Evolutionary conservation across 2,329 filamentous ascomycete genomes (phyloP).

Genomic region (Verticillium longisporum): DNA sequence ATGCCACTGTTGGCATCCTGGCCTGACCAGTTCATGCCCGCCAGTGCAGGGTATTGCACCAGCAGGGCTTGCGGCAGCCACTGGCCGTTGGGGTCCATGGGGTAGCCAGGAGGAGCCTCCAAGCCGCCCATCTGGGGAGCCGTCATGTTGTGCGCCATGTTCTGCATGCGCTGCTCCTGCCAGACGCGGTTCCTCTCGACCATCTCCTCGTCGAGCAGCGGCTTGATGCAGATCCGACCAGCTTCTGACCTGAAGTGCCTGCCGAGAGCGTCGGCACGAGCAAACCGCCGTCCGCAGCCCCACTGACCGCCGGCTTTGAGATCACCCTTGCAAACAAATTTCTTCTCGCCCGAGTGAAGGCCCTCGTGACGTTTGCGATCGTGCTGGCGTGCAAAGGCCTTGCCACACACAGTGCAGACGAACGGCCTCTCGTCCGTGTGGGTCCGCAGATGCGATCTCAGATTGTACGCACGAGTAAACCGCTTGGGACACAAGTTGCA

Average conservation of each 20-base stretch:
- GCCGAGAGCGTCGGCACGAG: constrained; percentile 88
- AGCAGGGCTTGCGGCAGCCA: constrained; percentile 84
- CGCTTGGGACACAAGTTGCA: constrained; percentile 89
- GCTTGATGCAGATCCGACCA: constrained; percentile 92
- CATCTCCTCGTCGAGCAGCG: constrained; percentile 91
- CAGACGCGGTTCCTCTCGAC: constrained; percentile 69
- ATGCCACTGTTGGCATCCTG: constrained; percentile 61
- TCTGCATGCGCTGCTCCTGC: constrained; percentile 65
- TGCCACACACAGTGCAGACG: constrained; percentile 93
- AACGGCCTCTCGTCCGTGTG: constrained; percentile 97
- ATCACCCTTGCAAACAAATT: constrained; percentile 92
- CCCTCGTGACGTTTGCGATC: constrained; percentile 97
- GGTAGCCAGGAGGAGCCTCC: constrained; percentile 53
- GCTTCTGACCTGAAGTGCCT: constrained; percentile 94
- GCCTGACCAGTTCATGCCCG: constrained; percentile 74
- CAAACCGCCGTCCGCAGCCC: constrained; percentile 91
- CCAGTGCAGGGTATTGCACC: constrained; percentile 89
- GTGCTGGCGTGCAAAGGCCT: constrained; percentile 95
- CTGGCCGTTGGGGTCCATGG: constrained; percentile 46
- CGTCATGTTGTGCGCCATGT: constrained; percentile 53
- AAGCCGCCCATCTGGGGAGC: constrained; percentile 47
- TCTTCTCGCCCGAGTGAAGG: constrained; percentile 94
- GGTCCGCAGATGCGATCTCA: constrained; percentile 89
- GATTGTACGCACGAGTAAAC: constrained; percentile 93
- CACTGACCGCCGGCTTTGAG: constrained; percentile 77